phyloP scores from a whole-genome alignment of 2,329 filamentous ascomycete species.

The Chaetomium globosum region DNA sequence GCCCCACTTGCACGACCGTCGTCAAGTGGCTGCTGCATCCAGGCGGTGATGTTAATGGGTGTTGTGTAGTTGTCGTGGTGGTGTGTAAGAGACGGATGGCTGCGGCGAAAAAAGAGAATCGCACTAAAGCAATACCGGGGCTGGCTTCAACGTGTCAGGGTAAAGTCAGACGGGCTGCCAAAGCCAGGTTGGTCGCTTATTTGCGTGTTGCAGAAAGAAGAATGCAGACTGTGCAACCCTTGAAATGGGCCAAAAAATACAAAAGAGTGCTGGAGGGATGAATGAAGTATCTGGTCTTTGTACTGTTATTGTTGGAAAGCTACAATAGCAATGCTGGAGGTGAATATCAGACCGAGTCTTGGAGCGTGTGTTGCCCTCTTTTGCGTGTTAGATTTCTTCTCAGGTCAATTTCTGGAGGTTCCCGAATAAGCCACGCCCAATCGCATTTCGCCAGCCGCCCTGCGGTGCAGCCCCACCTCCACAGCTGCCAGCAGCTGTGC shows the following conservation, averaged over 20 bases:
- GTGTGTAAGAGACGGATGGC: conserved; percentile 22
- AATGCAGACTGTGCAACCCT: not conserved
- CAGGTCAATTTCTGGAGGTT: conserved; percentile 38
- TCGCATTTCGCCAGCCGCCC: conserved; percentile 23
- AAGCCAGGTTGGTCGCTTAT: conserved; percentile 14
- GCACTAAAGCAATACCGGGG: conserved; percentile 38
- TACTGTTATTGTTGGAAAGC: conserved; percentile 12
- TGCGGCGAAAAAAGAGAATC: conserved; percentile 37
- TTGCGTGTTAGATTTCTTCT: conserved; percentile 38
- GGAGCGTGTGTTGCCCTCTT: conserved; percentile 8
- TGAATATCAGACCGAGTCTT: conserved; percentile 19
- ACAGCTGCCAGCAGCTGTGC: conserved; percentile 31
- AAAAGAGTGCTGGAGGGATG: not conserved
- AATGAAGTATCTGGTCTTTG: not conserved
- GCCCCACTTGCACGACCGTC: conserved; percentile 19
- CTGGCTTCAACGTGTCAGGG: conserved; percentile 37
- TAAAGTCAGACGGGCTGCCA: conserved; percentile 25
- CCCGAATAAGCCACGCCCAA: conserved; percentile 37
- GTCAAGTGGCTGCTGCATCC: conserved; percentile 17
- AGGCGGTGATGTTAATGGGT: conserved; percentile 14
- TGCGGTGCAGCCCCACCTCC: conserved; percentile 23
- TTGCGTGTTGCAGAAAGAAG: conserved; percentile 9
- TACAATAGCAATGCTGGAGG: conserved; percentile 19
- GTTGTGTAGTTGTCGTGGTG: conserved; percentile 12
- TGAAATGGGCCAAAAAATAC: not conserved